Base-by-base conservation (phyloP, 139 green algal species). In the Haematococcus lacustris region DNA sequence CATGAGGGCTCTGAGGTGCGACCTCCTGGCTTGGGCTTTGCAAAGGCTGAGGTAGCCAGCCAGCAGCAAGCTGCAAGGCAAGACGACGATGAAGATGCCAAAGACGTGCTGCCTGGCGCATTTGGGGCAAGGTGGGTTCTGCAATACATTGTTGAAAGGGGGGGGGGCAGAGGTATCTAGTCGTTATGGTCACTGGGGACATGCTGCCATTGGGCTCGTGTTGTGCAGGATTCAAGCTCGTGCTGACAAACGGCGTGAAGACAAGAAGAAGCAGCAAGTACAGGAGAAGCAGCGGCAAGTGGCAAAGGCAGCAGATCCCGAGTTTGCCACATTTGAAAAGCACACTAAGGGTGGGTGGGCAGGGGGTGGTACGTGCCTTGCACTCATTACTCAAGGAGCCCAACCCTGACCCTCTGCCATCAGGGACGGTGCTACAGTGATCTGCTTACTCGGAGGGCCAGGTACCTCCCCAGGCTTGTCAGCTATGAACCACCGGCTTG, bases 241-340 rank as follows among this genome's bases (percentile, higher is more conserved):
- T 23, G 53, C 53, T 21, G 13, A 30, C 13, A 21, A 64, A 26
- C 53, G 53, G 53, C 53, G 9, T 9, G 23, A 64, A 26, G 13
- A 30, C 4, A 26, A 64, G 21, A 4, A 64, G 53, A 64, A 64
- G 53, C 53, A 64, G 53, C 13, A 64, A 21, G 33, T 35, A 26
- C 53, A 64, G 53, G 53, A 64, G 53, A 64, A 64, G 53, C 53
- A 64, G 53, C 53, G 53, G 23, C 30, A 64, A 26, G 53, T 35
- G 26, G 33, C 30, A 21, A 32, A 9, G 26, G 26, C 53, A 7
- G 13, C 9, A 64, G 53, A 64, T 26, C 53, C 53, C 9, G 53
- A 64, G 13, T 64, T 64, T 64, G 53, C 53, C 21, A 64, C 53
- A 4, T 64, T 64, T 64, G 53, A 64, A 64, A 64, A 64, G 53